Evolutionary conservation across 2,329 filamentous ascomycete genomes (phyloP), one percentile per base, ranked within the genome.

Genomic region (Nemania bipapillata): DNA sequence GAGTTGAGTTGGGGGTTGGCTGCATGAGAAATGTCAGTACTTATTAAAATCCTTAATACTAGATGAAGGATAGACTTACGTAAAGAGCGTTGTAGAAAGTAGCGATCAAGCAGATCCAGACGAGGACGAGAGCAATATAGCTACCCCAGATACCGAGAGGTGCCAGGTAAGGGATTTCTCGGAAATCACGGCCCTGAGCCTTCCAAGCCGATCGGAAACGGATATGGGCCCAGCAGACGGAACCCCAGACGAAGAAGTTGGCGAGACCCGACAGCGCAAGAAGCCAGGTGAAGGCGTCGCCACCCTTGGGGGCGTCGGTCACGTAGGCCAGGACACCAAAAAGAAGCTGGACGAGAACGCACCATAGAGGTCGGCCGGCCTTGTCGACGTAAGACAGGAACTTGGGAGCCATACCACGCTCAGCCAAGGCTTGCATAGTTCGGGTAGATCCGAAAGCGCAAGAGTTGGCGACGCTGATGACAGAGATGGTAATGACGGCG

Each of bases 201-300:
- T 84, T 82, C 89, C 89, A 91, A 15, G 83, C 88, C 52, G 84
- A 78, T 66, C 89, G 86, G 85, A 91, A 91, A 53, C 87, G 86
- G 76, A 91, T 90, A 76, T 91, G 88, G 0, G 87, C 84, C 2
- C 88, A 79, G 77, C 88, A 90, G 76, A 90, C 89, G 66, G 85
- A 90, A 40, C 87, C 89, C 91, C 91, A 94, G 28, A 91, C 91
- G 80, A 94, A 92, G 78, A 94, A 88, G 69, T 88, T 90, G 2
- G 89, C 88, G 9, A 94, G 86, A 59, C 91, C 91, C 0, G 90
- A 92, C 22, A 94, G 86, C 0, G 91, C 86, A 42, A 93, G 83
- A 62, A 91, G 84, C 89, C 89, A 91, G 74, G 82, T 83, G 81
- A 91, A 91, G 69, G 88, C 83, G 0, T 79, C 80, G 42, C 73